Evolutionary conservation across 148 eudicot species (phyloP), one percentile per base, ranked within the genome.

Genomic region (Persicaria tinctoria): DNA sequence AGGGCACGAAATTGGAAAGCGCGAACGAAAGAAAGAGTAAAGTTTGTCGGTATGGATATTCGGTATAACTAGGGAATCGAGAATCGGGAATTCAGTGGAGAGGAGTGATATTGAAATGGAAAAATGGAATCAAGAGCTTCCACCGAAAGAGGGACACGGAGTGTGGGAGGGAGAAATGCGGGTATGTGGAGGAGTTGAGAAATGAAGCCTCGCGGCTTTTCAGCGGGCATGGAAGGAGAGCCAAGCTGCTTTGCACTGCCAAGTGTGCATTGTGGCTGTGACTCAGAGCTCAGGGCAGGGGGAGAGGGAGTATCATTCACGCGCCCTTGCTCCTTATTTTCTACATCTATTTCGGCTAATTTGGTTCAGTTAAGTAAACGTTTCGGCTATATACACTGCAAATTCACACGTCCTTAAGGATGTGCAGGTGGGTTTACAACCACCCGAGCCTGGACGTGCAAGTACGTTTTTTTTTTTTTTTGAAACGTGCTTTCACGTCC

Each of bases 221-320:
- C 11, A 45, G 51, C 50, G 50, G 49, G 44, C 23, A 69, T 69
- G 50, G 49, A 70, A 70, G 51, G 17, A 16, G 51, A 46, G 12
- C 51, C 73, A 6, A 70, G 27, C 73, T 70, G 53, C 73, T 70
- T 48, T n/a, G 73, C 20, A 45, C 32, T 17, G 73, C 73, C 73
- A 46, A 70, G 73, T 70, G 73, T 70, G 73, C 73, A 45, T 38
- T 6, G 27, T 63, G 38, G 41, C 41, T 32, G 41, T 32, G 41
- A 32, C 41, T 32, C 41, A 32, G 41, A 32, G 41, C 41, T 32
- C 41, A 32, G 41, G 27, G 27, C 27, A 32, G 41, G 3, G 41
- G 41, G 41, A 32, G 41, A 32, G 41, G 3, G 41, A 32, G 27
- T 23, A 23, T 23, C 27, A 23, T 23, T 23, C 27, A 23, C 27